Conservation (phyloP, 2,329 filamentous ascomycete genomes). For the Paraphaeosphaeria sporulosa region DNA sequence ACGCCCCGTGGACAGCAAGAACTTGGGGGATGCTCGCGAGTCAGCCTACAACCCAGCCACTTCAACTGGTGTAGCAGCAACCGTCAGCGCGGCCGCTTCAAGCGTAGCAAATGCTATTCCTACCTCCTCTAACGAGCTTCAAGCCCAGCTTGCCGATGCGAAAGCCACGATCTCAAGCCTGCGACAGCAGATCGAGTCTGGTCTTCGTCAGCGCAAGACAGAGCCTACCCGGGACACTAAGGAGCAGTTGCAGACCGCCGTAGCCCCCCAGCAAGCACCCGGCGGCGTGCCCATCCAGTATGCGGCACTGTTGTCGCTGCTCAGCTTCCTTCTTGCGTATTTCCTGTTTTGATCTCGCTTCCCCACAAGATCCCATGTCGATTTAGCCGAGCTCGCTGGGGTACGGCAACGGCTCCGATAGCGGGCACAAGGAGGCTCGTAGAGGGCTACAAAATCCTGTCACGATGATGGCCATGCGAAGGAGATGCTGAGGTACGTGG, state of each 20-base stretch:
- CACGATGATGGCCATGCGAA: slow-evolving; percentile 19
- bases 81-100: slow-evolving; percentile 55
- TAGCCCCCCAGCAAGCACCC: slow-evolving; percentile 61
- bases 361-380: slow-evolving; percentile 29
- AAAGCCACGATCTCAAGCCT: slow-evolving; percentile 75
- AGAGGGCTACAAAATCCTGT: slow-evolving; percentile 27
- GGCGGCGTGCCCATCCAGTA: slow-evolving; percentile 89
- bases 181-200: slow-evolving; percentile 67
- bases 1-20: slow-evolving; percentile 49
- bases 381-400: slow-evolving; percentile 28
- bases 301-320: slow-evolving; percentile 81
- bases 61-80: slow-evolving; percentile 43
- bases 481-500: slow-evolving; percentile 10
- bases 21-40: slow-evolving; percentile 51
- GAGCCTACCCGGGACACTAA: slow-evolving; percentile 62
- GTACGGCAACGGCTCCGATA: slow-evolving; percentile 30
- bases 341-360: slow-evolving; percentile 80
- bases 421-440: slow-evolving; percentile 22
- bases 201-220: slow-evolving; percentile 80
- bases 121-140: slow-evolving; percentile 67
- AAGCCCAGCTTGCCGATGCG: slow-evolving; percentile 76
- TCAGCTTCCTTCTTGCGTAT: slow-evolving; percentile 94
- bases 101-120: slow-evolving; percentile 58
- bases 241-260: slow-evolving; percentile 57
- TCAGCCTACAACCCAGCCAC: slow-evolving; percentile 52